A percentile compares a stretch with the other conserved stretches of the same genome.
These are phyloP conservation scores for Aspergillus avenaceus DNA, from an alignment of 495 filamentous ascomycete genomes.

Conservation along the genomic window DNA sequence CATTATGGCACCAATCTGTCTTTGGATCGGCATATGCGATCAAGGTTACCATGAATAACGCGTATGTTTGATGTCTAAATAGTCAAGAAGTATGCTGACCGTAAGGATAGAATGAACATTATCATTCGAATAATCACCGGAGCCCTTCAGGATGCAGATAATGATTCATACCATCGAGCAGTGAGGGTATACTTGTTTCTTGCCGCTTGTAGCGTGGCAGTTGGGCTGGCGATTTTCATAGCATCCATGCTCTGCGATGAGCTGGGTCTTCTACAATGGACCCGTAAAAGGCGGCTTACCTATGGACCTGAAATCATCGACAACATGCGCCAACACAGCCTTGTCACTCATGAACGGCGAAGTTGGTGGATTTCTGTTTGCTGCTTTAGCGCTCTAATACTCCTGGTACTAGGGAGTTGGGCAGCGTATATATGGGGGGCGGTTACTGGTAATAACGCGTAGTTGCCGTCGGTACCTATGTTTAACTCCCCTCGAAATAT, in stretches of 20 bases:
- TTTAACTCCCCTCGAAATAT: not conserved
- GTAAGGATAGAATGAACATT: conserved; percentile 34
- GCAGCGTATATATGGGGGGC: conserved; percentile 44
- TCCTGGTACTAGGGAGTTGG: conserved; percentile 34
- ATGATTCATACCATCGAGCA: conserved; percentile 34
- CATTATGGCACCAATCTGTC: conserved; percentile 40
- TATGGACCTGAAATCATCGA: conserved; percentile 27
- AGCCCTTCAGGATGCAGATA: conserved; percentile 39
- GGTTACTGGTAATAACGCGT: conserved; percentile 34
- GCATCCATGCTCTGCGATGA: conserved; percentile 18
- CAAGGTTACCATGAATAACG: conserved; percentile 45
- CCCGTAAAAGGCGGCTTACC: conserved; percentile 30
- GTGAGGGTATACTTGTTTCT: conserved; percentile 40
- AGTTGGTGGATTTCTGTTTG: conserved; percentile 23
- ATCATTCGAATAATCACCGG: conserved; percentile 41
- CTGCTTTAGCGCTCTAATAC: conserved; percentile 26
- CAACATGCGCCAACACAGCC: conserved; percentile 20
- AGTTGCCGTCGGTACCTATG: not conserved
- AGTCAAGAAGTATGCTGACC: not conserved
- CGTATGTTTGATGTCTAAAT: conserved; percentile 15
- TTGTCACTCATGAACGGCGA: conserved; percentile 16
- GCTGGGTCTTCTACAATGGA: conserved; percentile 38
- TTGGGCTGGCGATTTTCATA: conserved; percentile 28
- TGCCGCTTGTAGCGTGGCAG: conserved; percentile 22
- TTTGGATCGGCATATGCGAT: conserved; percentile 42